phyloP scores from a whole-genome alignment of 2,329 filamentous ascomycete genomes.

The Whalleya microplaca region DNA sequence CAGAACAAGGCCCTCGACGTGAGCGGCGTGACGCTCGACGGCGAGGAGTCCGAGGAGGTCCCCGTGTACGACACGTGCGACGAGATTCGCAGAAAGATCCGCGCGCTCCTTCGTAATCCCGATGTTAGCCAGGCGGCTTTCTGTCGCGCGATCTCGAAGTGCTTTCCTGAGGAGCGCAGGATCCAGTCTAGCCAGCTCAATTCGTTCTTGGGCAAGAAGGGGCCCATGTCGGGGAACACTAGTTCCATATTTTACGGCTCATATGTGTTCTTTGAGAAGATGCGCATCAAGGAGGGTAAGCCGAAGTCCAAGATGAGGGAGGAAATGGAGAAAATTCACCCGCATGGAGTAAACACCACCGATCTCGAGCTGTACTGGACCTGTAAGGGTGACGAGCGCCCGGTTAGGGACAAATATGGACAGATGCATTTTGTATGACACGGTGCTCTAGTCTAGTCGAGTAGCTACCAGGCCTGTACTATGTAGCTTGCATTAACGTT shows the following conservation, averaged over 20 bases:
- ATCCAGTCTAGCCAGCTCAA: constrained; percentile 50
- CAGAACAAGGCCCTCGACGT: constrained; percentile 43
- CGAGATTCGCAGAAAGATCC: constrained; percentile 61
- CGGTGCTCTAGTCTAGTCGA: not conserved
- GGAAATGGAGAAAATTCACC: constrained; percentile 52
- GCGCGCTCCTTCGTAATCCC: constrained; percentile 48
- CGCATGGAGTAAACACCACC: constrained; percentile 32
- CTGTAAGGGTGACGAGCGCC: constrained; percentile 11
- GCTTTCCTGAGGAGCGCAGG: constrained; percentile 41
- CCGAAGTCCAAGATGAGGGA: constrained; percentile 53
- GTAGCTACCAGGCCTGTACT: not conserved
- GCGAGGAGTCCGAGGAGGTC: constrained; percentile 51
- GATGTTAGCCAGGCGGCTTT: constrained; percentile 57
- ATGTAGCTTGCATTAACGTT: not conserved
- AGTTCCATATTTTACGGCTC: constrained; percentile 54
- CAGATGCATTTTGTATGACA: constrained; percentile 7
- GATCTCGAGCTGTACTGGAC: not conserved
- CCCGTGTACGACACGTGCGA: constrained; percentile 61
- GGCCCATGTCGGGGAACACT: constrained; percentile 51
- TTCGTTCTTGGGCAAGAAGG: constrained; percentile 55
- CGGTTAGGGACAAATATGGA: constrained; percentile 20
- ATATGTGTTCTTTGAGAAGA: constrained; percentile 65
- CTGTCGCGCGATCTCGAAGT: constrained; percentile 50
- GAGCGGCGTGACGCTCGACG: constrained; percentile 46
- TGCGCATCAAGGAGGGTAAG: constrained; percentile 54